A percentile compares a stretch with the other conserved stretches of the same genome.
These are phyloP conservation scores for Cladophialophora bantiana DNA, from an alignment of 2,329 filamentous ascomycete genomes.

Conservation along the genomic window DNA sequence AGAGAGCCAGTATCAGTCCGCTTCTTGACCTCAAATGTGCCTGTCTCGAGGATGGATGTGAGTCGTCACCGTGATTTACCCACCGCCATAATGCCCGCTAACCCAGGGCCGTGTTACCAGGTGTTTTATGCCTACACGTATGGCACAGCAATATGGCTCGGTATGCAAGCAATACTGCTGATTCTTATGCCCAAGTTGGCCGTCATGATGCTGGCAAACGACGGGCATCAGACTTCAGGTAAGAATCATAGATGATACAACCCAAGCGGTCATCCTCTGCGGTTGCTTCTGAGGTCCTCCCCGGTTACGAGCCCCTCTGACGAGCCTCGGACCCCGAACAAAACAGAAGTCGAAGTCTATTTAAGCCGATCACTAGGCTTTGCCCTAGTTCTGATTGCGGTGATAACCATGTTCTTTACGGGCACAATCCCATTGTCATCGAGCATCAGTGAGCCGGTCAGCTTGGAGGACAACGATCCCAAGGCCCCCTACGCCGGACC, in stretches of 20 bases:
- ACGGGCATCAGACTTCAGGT: constrained; percentile 64
- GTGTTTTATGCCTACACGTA: constrained; percentile 56
- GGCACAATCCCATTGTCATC: constrained; percentile 72
- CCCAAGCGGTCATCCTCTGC: constrained; percentile 2
- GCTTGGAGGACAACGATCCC: constrained; percentile 53
- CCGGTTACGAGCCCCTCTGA: constrained; percentile 6
- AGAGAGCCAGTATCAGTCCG: not conserved
- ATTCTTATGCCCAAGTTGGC: constrained; percentile 68
- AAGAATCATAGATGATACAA: constrained; percentile 38
- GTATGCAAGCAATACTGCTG: constrained; percentile 59
- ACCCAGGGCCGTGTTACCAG: constrained; percentile 39
- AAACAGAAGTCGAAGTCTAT: constrained; percentile 70
- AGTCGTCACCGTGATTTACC: constrained; percentile 12
- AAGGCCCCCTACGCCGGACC: constrained; percentile 71
- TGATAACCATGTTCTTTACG: constrained; percentile 71
- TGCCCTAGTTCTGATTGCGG: constrained; percentile 68
- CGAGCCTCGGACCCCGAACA: constrained; percentile 23
- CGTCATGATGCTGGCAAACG: constrained; percentile 64
- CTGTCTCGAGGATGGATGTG: constrained; percentile 24
- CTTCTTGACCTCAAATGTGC: not conserved
- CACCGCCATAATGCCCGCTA: not conserved
- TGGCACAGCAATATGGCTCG: constrained; percentile 53
- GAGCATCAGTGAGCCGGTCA: constrained; percentile 48
- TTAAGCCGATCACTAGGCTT: constrained; percentile 75
- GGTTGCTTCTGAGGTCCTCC: constrained; percentile 7